Evolutionary conservation across 192 early-diverging fungal species (phyloP), one percentile per base, ranked within the genome.

Genomic region (Podila minutissima): DNA sequence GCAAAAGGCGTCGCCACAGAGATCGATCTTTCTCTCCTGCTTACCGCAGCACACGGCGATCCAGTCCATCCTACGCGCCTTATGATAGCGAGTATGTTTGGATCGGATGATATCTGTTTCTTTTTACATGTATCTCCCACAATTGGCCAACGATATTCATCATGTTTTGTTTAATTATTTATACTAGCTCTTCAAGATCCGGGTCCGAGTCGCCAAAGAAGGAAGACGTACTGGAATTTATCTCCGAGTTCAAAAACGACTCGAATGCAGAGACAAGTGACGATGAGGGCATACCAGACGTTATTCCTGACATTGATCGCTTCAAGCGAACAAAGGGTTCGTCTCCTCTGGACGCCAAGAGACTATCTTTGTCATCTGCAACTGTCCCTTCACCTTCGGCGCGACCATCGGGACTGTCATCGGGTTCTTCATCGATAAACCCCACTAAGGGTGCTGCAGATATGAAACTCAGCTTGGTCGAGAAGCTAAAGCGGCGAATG

Each of bases 401-500:
- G 9, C 41, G 38, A 29, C 37, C 58, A 26, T 53, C 49, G 17
- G 17, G 49, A 17, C 22, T 10, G 15, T 22, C 17, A n/a, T 22
- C 22, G 35, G 35, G 35, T 37, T 37, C 35, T 3, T 28, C 4
- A 8, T 33, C 32, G 12, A 17, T n/a, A 3, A 50, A 19, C 26
- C 46, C 53, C 1, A 57, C 19, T 50, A 55, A 63, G n/a, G 61
- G 26, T 19, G 70, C 13, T 2, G 13, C 24, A 7, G 24, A 32
- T 17, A 57, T 41, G 1, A 69, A 71, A 38, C 13, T 71, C 57
- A 78, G 69, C 50, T 58, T 78, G 8, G 75, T 59, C 3, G 69
- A 78, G 24, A 78, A 78, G 26, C 59, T 78, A 3, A 78, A 78
- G 37, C 58, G 71, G 22, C 24, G 75, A 35, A 78, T 78, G 75